These are phyloP conservation scores for Syzygium malaccense DNA, from an alignment of 441 rosid species.

Conservation along the genomic window DNA sequence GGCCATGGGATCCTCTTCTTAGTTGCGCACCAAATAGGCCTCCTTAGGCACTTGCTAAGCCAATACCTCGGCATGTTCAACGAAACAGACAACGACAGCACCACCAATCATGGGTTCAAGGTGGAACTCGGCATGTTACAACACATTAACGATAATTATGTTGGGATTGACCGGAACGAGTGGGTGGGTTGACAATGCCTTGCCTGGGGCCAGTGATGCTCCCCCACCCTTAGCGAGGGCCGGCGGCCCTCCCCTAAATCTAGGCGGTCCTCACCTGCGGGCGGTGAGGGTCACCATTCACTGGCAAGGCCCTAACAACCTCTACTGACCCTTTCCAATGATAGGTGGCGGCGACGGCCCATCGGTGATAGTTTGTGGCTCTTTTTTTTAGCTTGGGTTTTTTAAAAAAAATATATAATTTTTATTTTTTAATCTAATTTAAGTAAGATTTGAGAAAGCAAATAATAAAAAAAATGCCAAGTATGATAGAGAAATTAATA, in stretches of 20 bases:
- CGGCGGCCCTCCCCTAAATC: not conserved
- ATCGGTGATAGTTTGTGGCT: not conserved
- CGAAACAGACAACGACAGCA: not conserved
- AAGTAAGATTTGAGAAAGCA: not conserved
- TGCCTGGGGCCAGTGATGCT: not conserved
- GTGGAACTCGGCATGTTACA: not conserved
- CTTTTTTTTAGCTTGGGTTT: not conserved
- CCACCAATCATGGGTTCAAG: not conserved
- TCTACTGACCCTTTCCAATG: fast-evolving
- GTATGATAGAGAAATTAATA: not conserved
- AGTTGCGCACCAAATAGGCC: not conserved
- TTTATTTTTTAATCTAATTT: not conserved
- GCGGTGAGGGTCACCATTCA: not conserved
- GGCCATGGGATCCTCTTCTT: not conserved
- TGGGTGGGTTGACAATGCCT: not conserved
- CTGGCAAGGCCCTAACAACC: not conserved
- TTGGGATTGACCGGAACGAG: not conserved
- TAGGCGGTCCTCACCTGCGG: not conserved
- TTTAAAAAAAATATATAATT: no score
- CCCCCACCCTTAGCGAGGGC: not conserved
- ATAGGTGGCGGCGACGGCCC: fast-evolving
- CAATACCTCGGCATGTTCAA: not conserved
- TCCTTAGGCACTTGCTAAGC: not conserved
- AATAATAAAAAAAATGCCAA: not conserved
- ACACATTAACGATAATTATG: not conserved